phyloP scores from a whole-genome alignment of 2,329 filamentous ascomycete genomes.

The Fusarium mangiferae region DNA sequence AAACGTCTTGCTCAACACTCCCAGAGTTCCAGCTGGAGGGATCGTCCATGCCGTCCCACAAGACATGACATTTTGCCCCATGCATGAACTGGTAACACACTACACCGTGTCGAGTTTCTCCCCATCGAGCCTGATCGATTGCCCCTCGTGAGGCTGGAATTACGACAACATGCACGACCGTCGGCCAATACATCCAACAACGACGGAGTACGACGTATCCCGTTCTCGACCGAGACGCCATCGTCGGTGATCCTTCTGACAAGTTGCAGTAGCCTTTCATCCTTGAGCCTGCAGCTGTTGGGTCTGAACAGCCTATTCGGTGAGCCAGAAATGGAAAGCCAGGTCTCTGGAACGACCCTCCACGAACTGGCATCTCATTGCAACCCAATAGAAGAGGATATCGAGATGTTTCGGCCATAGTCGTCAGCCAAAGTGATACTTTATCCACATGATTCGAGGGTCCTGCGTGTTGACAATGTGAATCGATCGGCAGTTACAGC shows the following conservation, averaged over 20 bases:
- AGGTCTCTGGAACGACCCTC: not conserved
- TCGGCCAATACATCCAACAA: not conserved
- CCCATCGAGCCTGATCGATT: not conserved
- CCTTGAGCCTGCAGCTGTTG: slow-evolving; percentile 5
- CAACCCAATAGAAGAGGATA: not conserved
- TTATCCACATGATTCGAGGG: slow-evolving; percentile 25
- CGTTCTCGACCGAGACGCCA: slow-evolving; percentile 15
- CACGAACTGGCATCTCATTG: not conserved
- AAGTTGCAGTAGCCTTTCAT: slow-evolving; percentile 23
- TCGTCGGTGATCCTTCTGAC: slow-evolving; percentile 16
- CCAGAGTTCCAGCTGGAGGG: not conserved
- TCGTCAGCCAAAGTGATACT: slow-evolving; percentile 14
- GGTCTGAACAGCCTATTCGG: slow-evolving; percentile 6
- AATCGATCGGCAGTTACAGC: slow-evolving; percentile 10
- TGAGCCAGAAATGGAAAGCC: slow-evolving; percentile 15
- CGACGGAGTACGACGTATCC: not conserved
- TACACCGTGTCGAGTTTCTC: not conserved
- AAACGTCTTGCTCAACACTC: not conserved
- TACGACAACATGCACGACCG: not conserved
- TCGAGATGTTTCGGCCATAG: not conserved
- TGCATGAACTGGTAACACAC: slow-evolving; percentile 32
- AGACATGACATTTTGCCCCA: slow-evolving; percentile 1
- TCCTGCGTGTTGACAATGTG: slow-evolving; percentile 32
- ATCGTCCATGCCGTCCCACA: slow-evolving; percentile 12
- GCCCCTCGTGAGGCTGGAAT: slow-evolving; percentile 5